These are phyloP conservation scores for Arabidopsis hybrid DNA, from an alignment of 441 rosid species.

Conservation along the genomic window DNA sequence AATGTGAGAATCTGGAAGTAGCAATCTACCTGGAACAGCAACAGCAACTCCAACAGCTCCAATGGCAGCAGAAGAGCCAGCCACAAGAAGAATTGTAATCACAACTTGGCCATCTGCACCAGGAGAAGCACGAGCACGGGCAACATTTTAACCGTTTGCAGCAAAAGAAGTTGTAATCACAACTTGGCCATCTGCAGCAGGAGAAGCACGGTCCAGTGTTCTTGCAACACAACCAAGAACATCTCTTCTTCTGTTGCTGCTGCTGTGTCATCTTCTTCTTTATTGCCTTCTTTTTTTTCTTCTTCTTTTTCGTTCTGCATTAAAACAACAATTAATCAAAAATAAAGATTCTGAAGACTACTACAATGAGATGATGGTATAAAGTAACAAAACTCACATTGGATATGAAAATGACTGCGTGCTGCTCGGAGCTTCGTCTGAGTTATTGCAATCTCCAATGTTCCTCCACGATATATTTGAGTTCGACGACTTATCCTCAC, in stretches of 20 bases:
- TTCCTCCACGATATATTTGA: conserved; percentile 44
- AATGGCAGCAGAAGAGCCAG: conserved; percentile 52
- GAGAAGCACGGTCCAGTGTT: conserved; percentile 46
- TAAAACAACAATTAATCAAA: conserved; percentile 8
- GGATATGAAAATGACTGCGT: conserved; percentile 59
- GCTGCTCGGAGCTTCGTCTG: conserved; percentile 51
- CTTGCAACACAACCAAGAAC: conserved; percentile 55
- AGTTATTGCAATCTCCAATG: conserved; percentile 40
- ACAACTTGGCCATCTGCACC: conserved; percentile 47
- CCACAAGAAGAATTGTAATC: conserved; percentile 46
- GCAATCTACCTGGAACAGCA: conserved; percentile 36
- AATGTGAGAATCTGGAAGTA: conserved; percentile 10
- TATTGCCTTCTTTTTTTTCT: conserved; percentile 24
- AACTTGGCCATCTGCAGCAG: conserved; percentile 50
- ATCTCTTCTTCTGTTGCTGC: conserved; percentile 39
- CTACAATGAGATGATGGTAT: conserved; percentile 13
- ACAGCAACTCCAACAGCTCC: conserved; percentile 53
- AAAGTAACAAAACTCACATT: conserved; percentile 52
- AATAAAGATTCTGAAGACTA: not conserved
- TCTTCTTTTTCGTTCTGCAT: conserved; percentile 29
- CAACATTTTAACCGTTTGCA: conserved; percentile 39
- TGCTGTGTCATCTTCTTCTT: conserved; percentile 30
- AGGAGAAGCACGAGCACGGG: conserved; percentile 41
- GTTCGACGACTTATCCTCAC: conserved; percentile 39
- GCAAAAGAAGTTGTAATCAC: conserved; percentile 44